phyloP scores from a whole-genome alignment of 306 rosid genomes.

The Trifolium subterraneum region DNA sequence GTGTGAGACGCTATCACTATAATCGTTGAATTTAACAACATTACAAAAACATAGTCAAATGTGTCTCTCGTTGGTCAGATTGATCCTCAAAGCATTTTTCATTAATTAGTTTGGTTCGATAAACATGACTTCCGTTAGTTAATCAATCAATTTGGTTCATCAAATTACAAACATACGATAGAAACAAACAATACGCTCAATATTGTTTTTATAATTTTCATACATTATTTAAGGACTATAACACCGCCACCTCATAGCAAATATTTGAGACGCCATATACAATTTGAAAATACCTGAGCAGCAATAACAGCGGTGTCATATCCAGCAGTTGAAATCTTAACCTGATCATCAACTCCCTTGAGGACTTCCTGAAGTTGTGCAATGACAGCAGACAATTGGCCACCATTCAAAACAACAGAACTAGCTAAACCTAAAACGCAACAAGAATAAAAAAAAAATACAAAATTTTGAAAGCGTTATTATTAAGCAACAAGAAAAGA shows the following conservation, averaged over 20 bases:
- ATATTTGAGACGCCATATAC: not conserved
- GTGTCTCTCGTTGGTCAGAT: not conserved
- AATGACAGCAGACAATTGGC: constrained; percentile 65
- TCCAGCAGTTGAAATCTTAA: constrained; percentile 53
- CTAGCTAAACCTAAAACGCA: constrained; percentile 69
- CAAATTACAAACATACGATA: not conserved
- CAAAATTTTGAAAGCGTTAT: not conserved
- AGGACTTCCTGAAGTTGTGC: constrained; percentile 74
- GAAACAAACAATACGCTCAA: not conserved
- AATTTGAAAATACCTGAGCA: constrained; percentile 62
- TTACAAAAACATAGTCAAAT: too few relatives aligned
- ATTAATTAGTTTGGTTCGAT: not conserved
- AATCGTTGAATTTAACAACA: not conserved
- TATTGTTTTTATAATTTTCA: not conserved
- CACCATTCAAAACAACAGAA: constrained; percentile 72
- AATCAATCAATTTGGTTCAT: not conserved
- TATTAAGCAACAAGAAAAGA: not conserved
- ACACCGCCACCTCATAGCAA: not conserved
- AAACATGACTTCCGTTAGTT: too few relatives aligned
- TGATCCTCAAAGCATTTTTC: not conserved
- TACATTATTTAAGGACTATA: not conserved
- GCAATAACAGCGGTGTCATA: constrained; percentile 58
- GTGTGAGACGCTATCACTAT: not conserved
- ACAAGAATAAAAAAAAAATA: not conserved
- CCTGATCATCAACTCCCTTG: constrained; percentile 62